A percentile compares a stretch with the other conserved stretches of the same genome.
Evolutionary conservation across 805 yeast genomes (phyloP).

Genomic region (Nakazawaea ishiwadae): DNA sequence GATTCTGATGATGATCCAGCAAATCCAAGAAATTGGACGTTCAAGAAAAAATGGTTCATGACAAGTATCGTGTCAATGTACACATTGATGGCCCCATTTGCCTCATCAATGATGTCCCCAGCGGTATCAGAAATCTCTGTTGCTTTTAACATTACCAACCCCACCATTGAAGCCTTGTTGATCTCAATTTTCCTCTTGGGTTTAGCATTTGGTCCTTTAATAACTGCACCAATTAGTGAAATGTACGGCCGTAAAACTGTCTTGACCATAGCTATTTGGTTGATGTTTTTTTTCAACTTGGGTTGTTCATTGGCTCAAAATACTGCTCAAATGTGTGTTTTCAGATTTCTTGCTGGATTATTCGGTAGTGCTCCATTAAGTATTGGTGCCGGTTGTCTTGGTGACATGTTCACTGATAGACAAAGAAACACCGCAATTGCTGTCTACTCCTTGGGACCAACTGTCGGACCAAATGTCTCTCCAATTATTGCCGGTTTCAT

Average conservation of each 20-base stretch:
- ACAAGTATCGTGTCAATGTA: conserved; percentile 46
- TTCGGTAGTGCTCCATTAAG: conserved; percentile 65
- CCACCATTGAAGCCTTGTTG: conserved; percentile 43
- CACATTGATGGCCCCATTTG: conserved; percentile 56
- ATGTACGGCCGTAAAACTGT: conserved; percentile 58
- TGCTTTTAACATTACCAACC: conserved; percentile 36
- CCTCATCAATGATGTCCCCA: conserved; percentile 60
- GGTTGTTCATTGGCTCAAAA: conserved; percentile 60
- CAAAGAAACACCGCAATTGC: conserved; percentile 55
- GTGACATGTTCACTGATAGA: conserved; percentile 51
- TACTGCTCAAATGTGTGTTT: conserved; percentile 51
- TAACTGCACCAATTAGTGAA: conserved; percentile 67
- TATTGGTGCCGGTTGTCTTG: conserved; percentile 65
- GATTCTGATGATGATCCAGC: conserved; percentile 55
- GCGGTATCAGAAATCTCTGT: conserved; percentile 45
- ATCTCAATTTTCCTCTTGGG: conserved; percentile 68
- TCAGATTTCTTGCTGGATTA: conserved; percentile 60
- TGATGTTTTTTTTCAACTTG: conserved; percentile 44
- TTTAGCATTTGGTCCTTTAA: conserved; percentile 62
- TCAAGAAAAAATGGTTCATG: conserved; percentile 34
- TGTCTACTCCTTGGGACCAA: conserved; percentile 43
- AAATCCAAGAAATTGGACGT: conserved; percentile 63
- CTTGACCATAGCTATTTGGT: conserved; percentile 44
- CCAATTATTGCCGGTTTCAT: conserved; percentile 53
- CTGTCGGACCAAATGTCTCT: conserved; percentile 58